phyloP scores from a whole-genome alignment of 148 eudicot species.

The Suaeda aralocaspica region DNA sequence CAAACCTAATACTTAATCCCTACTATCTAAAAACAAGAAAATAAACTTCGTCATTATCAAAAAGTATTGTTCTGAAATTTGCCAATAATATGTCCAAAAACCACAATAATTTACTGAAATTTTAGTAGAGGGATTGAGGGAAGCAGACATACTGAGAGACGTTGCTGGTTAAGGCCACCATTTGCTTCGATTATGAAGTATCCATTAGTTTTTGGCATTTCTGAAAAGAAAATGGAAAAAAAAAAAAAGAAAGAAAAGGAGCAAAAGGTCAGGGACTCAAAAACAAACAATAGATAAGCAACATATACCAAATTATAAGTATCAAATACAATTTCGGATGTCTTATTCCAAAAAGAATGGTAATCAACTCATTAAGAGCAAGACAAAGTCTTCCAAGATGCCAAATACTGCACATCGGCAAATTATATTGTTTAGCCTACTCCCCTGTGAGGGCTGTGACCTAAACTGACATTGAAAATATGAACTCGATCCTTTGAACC shows the following conservation, averaged over 20 bases:
- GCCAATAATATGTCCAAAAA: not conserved
- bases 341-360: not conserved
- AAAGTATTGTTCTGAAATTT: not conserved
- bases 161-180: conserved; percentile 96
- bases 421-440: not conserved
- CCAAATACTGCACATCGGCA: not conserved
- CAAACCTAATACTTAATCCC: not conserved
- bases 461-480: not conserved
- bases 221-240: too few relatives aligned
- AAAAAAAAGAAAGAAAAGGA: conserved; percentile 9
- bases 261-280: conserved; percentile 17
- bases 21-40: not conserved
- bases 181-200: conserved; percentile 96
- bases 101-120: not conserved
- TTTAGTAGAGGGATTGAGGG: conserved; percentile 8
- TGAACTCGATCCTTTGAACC: not conserved
- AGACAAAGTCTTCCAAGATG: not conserved
- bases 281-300: not conserved
- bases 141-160: conserved; percentile 67
- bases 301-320: too few relatives aligned
- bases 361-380: not conserved
- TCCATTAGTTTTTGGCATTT: conserved; percentile 74
- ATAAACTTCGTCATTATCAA: not conserved
- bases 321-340: not conserved
- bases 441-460: not conserved